phyloP scores from a whole-genome alignment of 202 grass and related monocot species.

The Carex sylvatica region DNA sequence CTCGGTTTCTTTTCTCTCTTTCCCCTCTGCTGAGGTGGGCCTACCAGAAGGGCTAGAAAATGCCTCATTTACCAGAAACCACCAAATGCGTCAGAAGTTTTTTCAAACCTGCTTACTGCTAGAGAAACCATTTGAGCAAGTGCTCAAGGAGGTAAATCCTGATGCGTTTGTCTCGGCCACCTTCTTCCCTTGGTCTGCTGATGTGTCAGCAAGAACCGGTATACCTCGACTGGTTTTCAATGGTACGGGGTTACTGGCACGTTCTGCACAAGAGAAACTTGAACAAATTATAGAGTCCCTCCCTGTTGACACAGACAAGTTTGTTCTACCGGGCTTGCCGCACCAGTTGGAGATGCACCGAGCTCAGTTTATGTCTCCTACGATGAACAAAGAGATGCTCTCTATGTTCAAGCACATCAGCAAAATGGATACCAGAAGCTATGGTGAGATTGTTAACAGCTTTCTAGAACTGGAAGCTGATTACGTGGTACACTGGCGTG shows the following conservation, averaged over 20 bases:
- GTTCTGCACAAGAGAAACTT: not conserved
- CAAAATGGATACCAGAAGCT: slow-evolving; percentile 37
- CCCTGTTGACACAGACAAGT: slow-evolving; percentile 22
- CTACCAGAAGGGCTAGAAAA: slow-evolving; percentile 41
- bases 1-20: slow-evolving; percentile 27
- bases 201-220: slow-evolving; percentile 32
- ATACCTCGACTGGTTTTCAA: slow-evolving; percentile 51
- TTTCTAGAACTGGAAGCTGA: slow-evolving; percentile 54
- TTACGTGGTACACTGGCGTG: slow-evolving; percentile 44
- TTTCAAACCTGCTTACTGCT: not conserved
- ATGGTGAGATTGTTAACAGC: slow-evolving; percentile 59
- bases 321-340: slow-evolving; percentile 46
- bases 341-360: slow-evolving; percentile 46
- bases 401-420: not conserved
- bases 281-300: slow-evolving; percentile 24
- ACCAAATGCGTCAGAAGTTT: slow-evolving; percentile 26
- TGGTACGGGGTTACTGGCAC: slow-evolving; percentile 45
- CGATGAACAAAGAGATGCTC: not conserved
- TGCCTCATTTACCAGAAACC: not conserved
- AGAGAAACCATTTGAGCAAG: slow-evolving; percentile 42
- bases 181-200: slow-evolving; percentile 48
- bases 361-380: slow-evolving; percentile 31
- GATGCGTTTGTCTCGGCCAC: slow-evolving; percentile 48
- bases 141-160: slow-evolving; percentile 24
- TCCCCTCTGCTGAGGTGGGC: slow-evolving; percentile 49